Conservation (phyloP, 1,139 yeast species). For the Kodamaea derodonti region DNA sequence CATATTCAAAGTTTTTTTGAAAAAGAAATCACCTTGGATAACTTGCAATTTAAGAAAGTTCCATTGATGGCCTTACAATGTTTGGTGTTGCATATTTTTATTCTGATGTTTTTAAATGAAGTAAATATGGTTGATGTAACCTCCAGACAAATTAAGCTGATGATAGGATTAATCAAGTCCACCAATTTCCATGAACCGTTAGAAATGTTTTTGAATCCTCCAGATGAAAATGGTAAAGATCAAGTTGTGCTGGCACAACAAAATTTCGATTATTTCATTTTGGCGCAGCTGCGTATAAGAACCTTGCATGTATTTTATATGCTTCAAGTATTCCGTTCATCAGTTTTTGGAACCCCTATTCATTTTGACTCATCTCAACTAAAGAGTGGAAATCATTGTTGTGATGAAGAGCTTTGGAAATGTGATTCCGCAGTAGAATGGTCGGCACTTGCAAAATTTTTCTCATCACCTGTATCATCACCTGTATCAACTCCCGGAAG, state of each 20-base stretch:
- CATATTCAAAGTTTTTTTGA: constrained; percentile 77
- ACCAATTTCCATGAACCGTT: constrained; percentile 73
- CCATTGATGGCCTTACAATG: constrained; percentile 91
- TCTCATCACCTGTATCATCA: neutral
- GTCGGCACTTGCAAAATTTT: constrained; percentile 20
- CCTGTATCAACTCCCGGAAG: neutral
- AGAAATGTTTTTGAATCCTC: constrained; percentile 60
- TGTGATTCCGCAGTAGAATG: constrained; percentile 57
- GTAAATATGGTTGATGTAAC: constrained; percentile 69
- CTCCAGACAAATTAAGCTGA: constrained; percentile 69
- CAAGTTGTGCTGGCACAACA: constrained; percentile 26
- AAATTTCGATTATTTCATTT: constrained; percentile 70
- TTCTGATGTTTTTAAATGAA: constrained; percentile 80
- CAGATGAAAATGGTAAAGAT: constrained; percentile 23
- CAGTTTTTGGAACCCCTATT: constrained; percentile 60
- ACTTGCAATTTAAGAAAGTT: constrained; percentile 54
- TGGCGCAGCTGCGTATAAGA: constrained; percentile 81
- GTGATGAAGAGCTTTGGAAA: constrained; percentile 66
- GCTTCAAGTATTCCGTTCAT: constrained; percentile 66
- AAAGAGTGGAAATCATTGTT: constrained; percentile 73
- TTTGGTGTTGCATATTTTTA: constrained; percentile 72
- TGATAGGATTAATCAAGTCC: constrained; percentile 73
- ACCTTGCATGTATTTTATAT: constrained; percentile 78
- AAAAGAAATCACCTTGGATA: constrained; percentile 43
- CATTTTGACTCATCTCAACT: constrained; percentile 55